Percentiles rank a stretch among this genome's conserved stretches.
Conservation (phyloP, 2,329 filamentous ascomycete genomes). For the Volutella citrinella region DNA sequence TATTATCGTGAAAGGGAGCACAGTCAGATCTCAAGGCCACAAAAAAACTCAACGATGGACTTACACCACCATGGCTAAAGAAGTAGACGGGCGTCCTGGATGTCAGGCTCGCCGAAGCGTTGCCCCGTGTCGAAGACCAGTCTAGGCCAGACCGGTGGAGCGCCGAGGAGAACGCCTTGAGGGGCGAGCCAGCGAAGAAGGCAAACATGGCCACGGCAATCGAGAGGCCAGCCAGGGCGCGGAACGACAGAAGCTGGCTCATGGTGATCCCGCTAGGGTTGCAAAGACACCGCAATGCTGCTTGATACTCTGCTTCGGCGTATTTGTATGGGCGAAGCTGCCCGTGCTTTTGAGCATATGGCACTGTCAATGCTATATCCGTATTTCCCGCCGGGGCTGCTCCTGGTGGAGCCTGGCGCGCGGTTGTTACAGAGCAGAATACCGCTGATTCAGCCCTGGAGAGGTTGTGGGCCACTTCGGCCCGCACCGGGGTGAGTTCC, state of each 20-base stretch:
- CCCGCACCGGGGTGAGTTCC: no score
- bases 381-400: constrained; percentile 20
- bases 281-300: no score
- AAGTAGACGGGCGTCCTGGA: constrained; percentile 43
- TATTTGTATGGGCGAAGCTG: constrained; percentile 1
- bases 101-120: constrained; percentile 2
- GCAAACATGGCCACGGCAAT: constrained; percentile 20
- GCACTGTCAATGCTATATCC: no score
- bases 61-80: constrained; percentile 49
- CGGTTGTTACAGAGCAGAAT: constrained; percentile 13
- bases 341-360: constrained; percentile 9
- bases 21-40: background rate
- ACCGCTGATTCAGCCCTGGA: constrained; percentile 4
- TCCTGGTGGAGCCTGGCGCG: constrained; percentile 15
- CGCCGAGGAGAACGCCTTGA: constrained; percentile 12
- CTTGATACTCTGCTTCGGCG: no score
- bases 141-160: constrained; percentile 16
- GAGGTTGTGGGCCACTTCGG: no score
- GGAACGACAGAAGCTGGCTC: constrained; percentile 18
- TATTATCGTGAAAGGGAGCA: constrained; percentile 23
- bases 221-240: constrained; percentile 19
- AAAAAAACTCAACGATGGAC: constrained; percentile 10
- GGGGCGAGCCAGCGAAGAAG: constrained; percentile 3
- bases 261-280: no score
- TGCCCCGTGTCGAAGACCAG: constrained; percentile 14